Evolutionary conservation across 2,329 filamentous ascomycete genomes (phyloP).

Genomic region (Colletotrichum melonis): DNA sequence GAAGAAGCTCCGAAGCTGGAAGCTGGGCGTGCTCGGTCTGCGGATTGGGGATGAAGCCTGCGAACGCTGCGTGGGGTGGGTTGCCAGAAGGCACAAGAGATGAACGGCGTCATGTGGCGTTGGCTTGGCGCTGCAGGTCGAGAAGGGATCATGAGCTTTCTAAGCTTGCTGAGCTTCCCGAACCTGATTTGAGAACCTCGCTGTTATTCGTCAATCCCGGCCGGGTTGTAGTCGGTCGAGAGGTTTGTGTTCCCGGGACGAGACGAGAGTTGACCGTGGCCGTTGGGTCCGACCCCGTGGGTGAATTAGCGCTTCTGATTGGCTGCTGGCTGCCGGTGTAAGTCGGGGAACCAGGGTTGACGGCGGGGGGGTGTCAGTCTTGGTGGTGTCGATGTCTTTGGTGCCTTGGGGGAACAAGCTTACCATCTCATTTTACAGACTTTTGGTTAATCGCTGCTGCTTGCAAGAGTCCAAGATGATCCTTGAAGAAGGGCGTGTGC

Average conservation of each 20-base stretch:
- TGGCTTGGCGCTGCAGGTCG: conserved; percentile 33
- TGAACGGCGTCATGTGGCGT: conserved; percentile 33
- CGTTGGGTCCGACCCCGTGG: conserved; percentile 30
- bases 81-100: conserved; percentile 6
- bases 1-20: background rate
- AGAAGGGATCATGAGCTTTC: conserved; percentile 8
- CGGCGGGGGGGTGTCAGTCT: background rate
- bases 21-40: conserved; percentile 14
- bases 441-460: background rate
- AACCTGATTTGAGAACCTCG: background rate
- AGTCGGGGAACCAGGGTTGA: conserved; percentile 12
- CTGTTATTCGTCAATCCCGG: conserved; percentile 10
- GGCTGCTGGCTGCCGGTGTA: conserved; percentile 7
- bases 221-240: background rate
- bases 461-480: background rate
- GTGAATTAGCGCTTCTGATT: conserved; percentile 15
- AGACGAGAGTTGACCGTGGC: background rate
- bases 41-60: conserved; percentile 28
- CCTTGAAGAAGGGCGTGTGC: background rate
- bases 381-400: background rate
- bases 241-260: background rate
- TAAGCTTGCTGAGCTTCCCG: conserved; percentile 11
- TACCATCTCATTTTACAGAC: conserved; percentile 5
- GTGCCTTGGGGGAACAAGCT: background rate
- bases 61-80: conserved; percentile 16